These are phyloP conservation scores for Beta lomatogona DNA, from an alignment of 179 eudicot genomes.

Conservation along the genomic window DNA sequence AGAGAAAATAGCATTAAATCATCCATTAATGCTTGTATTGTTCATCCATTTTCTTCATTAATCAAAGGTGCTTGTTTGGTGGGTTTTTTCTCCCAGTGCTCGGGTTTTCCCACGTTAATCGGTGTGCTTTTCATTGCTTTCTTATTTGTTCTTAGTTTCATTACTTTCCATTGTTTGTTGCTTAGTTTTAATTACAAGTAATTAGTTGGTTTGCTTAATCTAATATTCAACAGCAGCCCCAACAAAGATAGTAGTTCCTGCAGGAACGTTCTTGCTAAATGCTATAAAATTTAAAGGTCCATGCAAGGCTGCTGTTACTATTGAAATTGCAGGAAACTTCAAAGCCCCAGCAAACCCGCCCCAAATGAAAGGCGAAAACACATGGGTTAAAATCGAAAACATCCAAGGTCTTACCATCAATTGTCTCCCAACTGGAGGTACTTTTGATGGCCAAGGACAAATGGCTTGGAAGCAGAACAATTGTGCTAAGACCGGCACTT, in stretches of 20 bases:
- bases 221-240: too few species aligned
- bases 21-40: too few species aligned
- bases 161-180: too few species aligned
- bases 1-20: too few species aligned
- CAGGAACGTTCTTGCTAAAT: constrained; percentile 26
- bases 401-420: constrained; percentile 23
- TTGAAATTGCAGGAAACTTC: constrained; percentile 36
- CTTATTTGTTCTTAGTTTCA: too few species aligned
- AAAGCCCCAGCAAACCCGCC: constrained; percentile 35
- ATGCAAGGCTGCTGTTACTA: constrained; percentile 36
- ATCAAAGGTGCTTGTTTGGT: too few species aligned
- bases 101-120: too few species aligned
- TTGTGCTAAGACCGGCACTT: constrained; percentile 28
- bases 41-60: too few species aligned
- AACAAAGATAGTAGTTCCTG: constrained; percentile 31
- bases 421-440: constrained; percentile 18
- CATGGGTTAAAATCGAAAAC: constrained; percentile 39
- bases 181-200: too few species aligned
- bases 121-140: too few species aligned
- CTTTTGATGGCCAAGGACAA: constrained; percentile 38
- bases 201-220: too few species aligned
- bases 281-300: constrained; percentile 37
- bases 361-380: constrained; percentile 24
- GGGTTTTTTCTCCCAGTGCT: too few species aligned
- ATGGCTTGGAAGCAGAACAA: constrained; percentile 32